Percentiles rank a stretch among this genome's conserved stretches.
phyloP scores from a whole-genome alignment of 345 rosid genomes.

The Eutrema heterophyllum region DNA sequence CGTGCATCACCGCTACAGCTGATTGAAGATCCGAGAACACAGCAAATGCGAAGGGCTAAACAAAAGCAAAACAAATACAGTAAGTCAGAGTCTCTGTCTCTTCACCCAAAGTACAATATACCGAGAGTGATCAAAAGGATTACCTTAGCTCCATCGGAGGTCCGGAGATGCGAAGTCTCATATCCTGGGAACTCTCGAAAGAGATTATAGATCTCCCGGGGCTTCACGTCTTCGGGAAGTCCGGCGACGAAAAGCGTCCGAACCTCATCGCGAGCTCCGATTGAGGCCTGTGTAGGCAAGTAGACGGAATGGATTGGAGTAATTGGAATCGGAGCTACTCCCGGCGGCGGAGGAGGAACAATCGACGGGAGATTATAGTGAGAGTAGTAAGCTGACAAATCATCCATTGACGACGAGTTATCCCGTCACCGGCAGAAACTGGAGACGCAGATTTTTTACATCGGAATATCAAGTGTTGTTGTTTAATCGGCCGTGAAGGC shows the following conservation, averaged over 20 bases:
- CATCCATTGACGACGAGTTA: constrained; percentile 41
- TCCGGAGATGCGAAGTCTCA: constrained; percentile 79
- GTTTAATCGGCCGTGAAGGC: constrained; percentile 3
- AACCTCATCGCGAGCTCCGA: constrained; percentile 41
- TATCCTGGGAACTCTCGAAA: constrained; percentile 89
- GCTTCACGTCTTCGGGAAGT: constrained; percentile 80
- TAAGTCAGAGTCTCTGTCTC: constrained; percentile 6
- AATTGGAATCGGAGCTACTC: constrained; percentile 23
- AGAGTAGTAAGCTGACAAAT: constrained; percentile 52
- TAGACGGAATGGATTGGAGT: constrained; percentile 37
- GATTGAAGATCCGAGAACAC: constrained; percentile 70
- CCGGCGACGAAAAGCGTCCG: constrained; percentile 92
- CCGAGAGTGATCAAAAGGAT: neutral
- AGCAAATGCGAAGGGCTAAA: constrained; percentile 86
- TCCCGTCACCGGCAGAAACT: neutral
- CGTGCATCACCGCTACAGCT: constrained; percentile 69
- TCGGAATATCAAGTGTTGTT: neutral
- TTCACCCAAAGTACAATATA: neutral
- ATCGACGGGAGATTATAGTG: constrained; percentile 31
- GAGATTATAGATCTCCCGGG: constrained; percentile 82
- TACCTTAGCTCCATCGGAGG: constrained; percentile 37
- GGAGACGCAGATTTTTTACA: neutral
- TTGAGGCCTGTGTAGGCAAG: constrained; percentile 26
- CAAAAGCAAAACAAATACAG: neutral
- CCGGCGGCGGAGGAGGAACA: constrained; percentile 29